Base-by-base conservation (phyloP, 164 flowering plant genomes). In the Kalanchoe fedtschenkoi region DNA sequence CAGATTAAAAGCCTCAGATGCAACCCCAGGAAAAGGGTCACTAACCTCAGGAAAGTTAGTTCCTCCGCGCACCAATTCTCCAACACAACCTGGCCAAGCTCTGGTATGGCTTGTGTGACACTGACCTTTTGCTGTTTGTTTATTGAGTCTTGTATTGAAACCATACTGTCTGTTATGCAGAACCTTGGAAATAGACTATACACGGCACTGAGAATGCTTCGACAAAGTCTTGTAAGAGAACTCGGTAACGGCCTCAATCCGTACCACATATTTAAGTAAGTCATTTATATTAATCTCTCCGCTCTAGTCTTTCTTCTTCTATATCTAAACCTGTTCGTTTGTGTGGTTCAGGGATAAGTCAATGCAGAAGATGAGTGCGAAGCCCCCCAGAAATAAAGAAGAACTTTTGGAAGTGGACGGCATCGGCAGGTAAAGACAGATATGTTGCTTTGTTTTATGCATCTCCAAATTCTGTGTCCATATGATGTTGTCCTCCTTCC, bases 341-440 rank as follows among this genome's bases (percentile, higher is more conserved):
- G n/a, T 42, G 71, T 32, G 34, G 21, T 62, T 19, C 39, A 93
- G 99, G 35, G 82, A 88, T 82, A 78, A 79, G 11, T 77, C 83
- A 2, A 60, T 93, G 71, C 86, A 83, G 71, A 72, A 71, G 29
- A 80, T 93, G 34, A 78, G 96, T 79, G 75, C 69, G 69, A 77
- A 69, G 69, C 29, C 88, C 54, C 99, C 99, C 34, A 77, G 95
- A 73, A 81, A 83, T 62, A 83, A 76, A 75, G 87, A 87, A 66
- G 96, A 90, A 71, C 91, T 93, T 47, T 30, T 8, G 55, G 55
- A 47, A 22, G 11, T 47, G 8, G 10, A 24, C n/a, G 55, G 55
- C 8, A 24, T 47, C 13, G 30, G 55, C 29, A 47, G 24, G 55
- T 47, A 47, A n/a, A 24, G 30, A 22, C 55, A 2, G 30, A 1